Percentiles rank a stretch among this genome's conserved stretches.
Evolutionary conservation across 345 rosid genomes (phyloP).

Genomic region (Reutealis trisperma): DNA sequence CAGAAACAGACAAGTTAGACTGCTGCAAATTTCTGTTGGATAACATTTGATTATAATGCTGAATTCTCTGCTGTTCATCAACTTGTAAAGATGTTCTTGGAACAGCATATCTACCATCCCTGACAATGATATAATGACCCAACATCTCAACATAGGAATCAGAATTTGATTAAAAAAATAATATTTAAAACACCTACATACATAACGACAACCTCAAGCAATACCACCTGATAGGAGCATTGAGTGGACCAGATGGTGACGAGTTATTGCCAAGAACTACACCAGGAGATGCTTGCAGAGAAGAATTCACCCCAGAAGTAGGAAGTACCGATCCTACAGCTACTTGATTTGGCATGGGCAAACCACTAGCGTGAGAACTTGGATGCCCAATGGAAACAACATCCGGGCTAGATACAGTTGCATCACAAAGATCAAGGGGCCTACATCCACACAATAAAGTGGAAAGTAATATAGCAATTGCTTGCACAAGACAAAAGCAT

Average conservation of each 20-base stretch:
- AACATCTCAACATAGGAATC: conserved; percentile 9
- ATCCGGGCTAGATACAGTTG: conserved; percentile 61
- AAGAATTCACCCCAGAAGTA: conserved; percentile 61
- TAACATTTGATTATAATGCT: conserved; percentile 64
- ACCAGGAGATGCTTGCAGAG: conserved; percentile 67
- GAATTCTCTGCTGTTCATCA: conserved; percentile 86
- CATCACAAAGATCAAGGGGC: conserved; percentile 93
- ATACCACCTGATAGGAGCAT: conserved; percentile 60
- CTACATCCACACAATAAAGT: conserved; percentile 54
- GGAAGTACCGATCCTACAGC: conserved; percentile 59
- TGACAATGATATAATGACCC: conserved; percentile 28
- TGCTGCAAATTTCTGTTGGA: conserved; percentile 72
- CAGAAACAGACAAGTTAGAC: conserved; percentile 66
- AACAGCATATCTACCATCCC: conserved; percentile 77
- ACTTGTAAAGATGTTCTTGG: conserved; percentile 68
- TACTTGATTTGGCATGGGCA: conserved; percentile 66
- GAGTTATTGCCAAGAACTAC: conserved; percentile 56
- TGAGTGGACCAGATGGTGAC: conserved; percentile 60
- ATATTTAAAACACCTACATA: not conserved
- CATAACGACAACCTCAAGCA: conserved; percentile 21
- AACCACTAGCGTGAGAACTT: conserved; percentile 57
- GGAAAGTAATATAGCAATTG: conserved; percentile 21
- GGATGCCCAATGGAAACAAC: conserved; percentile 56
- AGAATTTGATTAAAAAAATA: conserved; percentile 8
- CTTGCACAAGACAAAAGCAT: conserved; percentile 13